A percentile compares a stretch with the other conserved stretches of the same genome.
Conservation (phyloP, 140 eudicot species). For the Anethum foeniculum region DNA sequence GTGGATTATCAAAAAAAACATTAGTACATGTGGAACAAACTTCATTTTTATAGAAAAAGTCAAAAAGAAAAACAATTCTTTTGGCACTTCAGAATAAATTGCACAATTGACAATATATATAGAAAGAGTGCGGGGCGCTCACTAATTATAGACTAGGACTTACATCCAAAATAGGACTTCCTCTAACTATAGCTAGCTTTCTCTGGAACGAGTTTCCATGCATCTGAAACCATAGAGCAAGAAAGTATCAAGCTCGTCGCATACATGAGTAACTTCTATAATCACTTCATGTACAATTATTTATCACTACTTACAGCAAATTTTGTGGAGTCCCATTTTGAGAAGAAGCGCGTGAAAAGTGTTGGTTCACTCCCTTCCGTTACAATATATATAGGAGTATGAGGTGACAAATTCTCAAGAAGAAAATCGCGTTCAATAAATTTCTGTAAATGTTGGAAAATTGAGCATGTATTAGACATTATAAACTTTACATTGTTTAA, state of each 20-base stretch:
- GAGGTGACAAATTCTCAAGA: conserved; percentile 64
- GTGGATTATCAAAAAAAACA: background rate
- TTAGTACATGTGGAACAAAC: conserved; percentile 1
- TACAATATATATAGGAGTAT: conserved; percentile 64
- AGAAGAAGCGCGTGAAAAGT: conserved; percentile 84
- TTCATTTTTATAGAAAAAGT: background rate
- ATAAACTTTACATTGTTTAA: background rate
- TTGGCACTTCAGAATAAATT: background rate
- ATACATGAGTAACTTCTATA: background rate
- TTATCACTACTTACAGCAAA: conserved; percentile 52
- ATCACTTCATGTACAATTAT: background rate
- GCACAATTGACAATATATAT: background rate
- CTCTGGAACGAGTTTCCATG: conserved; percentile 95
- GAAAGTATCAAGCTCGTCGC: conserved; percentile 3
- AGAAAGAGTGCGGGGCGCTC: background rate
- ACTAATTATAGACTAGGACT: conserved; percentile 15
- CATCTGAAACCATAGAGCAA: conserved; percentile 42
- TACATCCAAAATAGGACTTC: conserved; percentile 57
- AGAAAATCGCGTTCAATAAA: conserved; percentile 82
- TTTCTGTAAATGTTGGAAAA: conserved; percentile 28
- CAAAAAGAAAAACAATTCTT: background rate
- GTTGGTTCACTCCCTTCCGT: conserved; percentile 88
- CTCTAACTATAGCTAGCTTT: conserved; percentile 67
- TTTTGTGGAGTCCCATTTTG: conserved; percentile 74
- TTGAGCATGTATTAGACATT: background rate